These are phyloP conservation scores for Gastrolobium bilobum DNA, from an alignment of 306 rosid genomes.

Conservation along the genomic window DNA sequence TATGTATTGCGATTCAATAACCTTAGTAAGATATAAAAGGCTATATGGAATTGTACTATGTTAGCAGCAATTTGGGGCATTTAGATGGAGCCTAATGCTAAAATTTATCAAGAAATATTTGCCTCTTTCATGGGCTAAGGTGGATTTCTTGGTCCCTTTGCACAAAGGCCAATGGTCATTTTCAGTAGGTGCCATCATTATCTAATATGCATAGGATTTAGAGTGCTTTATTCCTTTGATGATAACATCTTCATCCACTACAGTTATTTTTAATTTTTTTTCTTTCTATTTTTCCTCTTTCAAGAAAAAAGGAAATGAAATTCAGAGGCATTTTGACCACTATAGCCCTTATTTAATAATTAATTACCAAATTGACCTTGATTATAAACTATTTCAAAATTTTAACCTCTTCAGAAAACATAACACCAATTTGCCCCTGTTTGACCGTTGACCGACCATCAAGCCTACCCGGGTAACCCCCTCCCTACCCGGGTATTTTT, in stretches of 20 bases:
- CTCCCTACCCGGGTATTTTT: too few relatives aligned
- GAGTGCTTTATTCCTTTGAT: background rate
- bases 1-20: too few relatives aligned
- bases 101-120: background rate
- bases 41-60: constrained; percentile 5
- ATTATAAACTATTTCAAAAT: too few relatives aligned
- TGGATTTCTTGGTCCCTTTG: background rate
- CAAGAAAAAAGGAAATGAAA: background rate
- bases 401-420: too few relatives aligned
- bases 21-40: background rate
- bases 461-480: too few relatives aligned
- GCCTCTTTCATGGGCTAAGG: background rate
- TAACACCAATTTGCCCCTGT: too few relatives aligned
- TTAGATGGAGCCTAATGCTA: constrained; percentile 10
- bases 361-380: too few relatives aligned
- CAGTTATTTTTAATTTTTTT: background rate
- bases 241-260: background rate
- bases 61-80: constrained; percentile 1
- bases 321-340: background rate
- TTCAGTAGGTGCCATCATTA: background rate
- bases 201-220: constrained; percentile 1
- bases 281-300: background rate
- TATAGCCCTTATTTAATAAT: too few relatives aligned
- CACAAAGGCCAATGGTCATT: background rate
- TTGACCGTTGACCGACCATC: too few relatives aligned